Evolutionary conservation across 2,329 filamentous ascomycete genomes (phyloP).

Genomic region (Fusarium armeniacum): DNA sequence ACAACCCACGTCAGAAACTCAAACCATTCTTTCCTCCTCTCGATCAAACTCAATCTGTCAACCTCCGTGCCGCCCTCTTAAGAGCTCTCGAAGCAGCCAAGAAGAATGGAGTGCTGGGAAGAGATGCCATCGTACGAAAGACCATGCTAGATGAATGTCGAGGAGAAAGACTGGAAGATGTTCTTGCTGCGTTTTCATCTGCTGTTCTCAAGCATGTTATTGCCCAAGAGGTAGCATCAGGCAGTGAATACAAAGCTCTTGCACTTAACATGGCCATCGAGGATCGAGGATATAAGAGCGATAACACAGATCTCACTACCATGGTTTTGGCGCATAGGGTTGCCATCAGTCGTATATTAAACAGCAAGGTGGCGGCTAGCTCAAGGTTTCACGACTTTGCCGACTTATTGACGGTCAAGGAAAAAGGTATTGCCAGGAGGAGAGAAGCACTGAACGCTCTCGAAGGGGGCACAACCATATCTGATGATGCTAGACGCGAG

Average conservation of each 20-base stretch:
- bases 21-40: conserved; percentile 91
- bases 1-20: conserved; percentile 74
- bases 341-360: conserved; percentile 72
- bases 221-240: conserved; percentile 58
- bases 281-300: conserved; percentile 68
- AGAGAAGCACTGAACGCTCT: conserved; percentile 61
- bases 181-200: conserved; percentile 86
- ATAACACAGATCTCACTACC: conserved; percentile 69
- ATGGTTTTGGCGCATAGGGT: conserved; percentile 81
- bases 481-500: conserved; percentile 61
- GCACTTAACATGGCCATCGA: conserved; percentile 71
- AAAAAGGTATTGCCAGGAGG: conserved; percentile 68
- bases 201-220: conserved; percentile 81
- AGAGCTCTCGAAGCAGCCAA: conserved; percentile 87
- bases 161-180: conserved; percentile 89
- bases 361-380: conserved; percentile 71
- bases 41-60: conserved; percentile 91
- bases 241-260: conserved; percentile 60
- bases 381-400: conserved; percentile 74
- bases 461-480: conserved; percentile 53
- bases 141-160: conserved; percentile 98
- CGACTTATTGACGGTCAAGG: conserved; percentile 73
- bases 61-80: conserved; percentile 86
- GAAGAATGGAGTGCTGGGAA: conserved; percentile 85
- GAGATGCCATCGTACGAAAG: conserved; percentile 86